These are phyloP conservation scores for Phialophora verrucosa DNA, from an alignment of 2,329 filamentous ascomycete genomes.

Conservation along the genomic window DNA sequence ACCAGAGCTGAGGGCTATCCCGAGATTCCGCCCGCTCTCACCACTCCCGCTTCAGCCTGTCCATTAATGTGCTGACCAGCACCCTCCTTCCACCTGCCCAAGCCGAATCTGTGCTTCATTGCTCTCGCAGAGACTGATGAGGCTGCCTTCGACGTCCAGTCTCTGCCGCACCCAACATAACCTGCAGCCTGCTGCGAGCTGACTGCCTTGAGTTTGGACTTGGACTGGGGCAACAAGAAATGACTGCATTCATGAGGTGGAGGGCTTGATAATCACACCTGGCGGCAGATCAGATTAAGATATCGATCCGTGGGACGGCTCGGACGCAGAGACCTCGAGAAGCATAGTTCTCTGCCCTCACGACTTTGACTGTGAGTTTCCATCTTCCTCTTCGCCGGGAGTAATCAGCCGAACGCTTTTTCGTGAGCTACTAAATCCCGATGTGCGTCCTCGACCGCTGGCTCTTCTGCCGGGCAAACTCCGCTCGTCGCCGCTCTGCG, in stretches of 20 bases:
- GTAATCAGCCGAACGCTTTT: slow-evolving; percentile 55
- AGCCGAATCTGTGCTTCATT: neutral
- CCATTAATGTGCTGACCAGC: too few relatives aligned
- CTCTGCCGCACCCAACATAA: neutral
- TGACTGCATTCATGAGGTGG: neutral
- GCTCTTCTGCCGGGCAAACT: slow-evolving; percentile 35
- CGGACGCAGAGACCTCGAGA: neutral
- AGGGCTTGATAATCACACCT: neutral
- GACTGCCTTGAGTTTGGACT: neutral
- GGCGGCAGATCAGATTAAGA: neutral
- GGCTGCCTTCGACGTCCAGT: neutral
- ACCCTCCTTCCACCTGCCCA: neutral
- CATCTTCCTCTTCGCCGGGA: slow-evolving; percentile 47
- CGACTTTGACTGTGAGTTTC: slow-evolving; percentile 12
- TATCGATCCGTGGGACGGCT: neutral
- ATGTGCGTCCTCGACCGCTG: slow-evolving; percentile 35
- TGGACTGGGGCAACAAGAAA: neutral
- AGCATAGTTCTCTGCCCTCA: slow-evolving; percentile 5
- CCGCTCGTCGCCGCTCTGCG: slow-evolving; percentile 35
- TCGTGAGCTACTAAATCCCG: slow-evolving; percentile 46
- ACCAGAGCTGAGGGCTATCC: neutral
- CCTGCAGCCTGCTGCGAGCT: neutral
- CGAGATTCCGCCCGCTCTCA: neutral
- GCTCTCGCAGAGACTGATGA: neutral
- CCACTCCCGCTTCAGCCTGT: neutral